Percentiles rank a stretch among this genome's conserved stretches.
Conservation (phyloP, 345 rosid species). For the Moringa oleifera region DNA sequence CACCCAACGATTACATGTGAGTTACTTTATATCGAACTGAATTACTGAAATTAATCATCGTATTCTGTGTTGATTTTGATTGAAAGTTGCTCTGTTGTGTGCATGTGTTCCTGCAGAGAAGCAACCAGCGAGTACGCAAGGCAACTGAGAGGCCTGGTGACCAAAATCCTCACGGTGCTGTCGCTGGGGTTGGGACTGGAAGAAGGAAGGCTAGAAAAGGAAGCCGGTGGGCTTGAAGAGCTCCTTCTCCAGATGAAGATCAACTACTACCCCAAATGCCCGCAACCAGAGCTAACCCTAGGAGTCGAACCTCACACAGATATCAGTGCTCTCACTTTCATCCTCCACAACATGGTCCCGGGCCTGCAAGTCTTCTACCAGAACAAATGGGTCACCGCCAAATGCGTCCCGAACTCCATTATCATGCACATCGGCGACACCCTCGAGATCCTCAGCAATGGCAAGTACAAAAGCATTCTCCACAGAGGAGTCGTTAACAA, state of each 20-base stretch:
- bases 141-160: conserved; percentile 61
- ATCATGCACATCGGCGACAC: conserved; percentile 96
- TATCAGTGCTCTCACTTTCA: conserved; percentile 82
- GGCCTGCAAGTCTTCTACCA: conserved; percentile 86
- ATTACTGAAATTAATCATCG: neutral
- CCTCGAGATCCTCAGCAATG: conserved; percentile 85
- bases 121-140: conserved; percentile 80
- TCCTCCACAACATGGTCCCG: conserved; percentile 98
- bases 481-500: conserved; percentile 90
- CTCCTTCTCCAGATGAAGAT: conserved; percentile 85
- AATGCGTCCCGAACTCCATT: conserved; percentile 89
- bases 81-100: too few species aligned
- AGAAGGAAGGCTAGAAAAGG: conserved; percentile 78
- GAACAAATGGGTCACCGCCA: conserved; percentile 82
- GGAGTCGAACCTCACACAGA: conserved; percentile 99
- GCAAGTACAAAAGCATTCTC: conserved; percentile 88
- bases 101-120: too few species aligned
- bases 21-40: conserved; percentile 8
- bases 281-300: conserved; percentile 91
- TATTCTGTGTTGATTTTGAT: too few species aligned
- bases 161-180: conserved; percentile 52
- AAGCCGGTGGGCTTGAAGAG: conserved; percentile 85
- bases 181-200: conserved; percentile 80
- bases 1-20: conserved; percentile 74
- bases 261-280: conserved; percentile 91